phyloP scores from a whole-genome alignment of 2,329 filamentous ascomycete species.

The Fusarium sp. region DNA sequence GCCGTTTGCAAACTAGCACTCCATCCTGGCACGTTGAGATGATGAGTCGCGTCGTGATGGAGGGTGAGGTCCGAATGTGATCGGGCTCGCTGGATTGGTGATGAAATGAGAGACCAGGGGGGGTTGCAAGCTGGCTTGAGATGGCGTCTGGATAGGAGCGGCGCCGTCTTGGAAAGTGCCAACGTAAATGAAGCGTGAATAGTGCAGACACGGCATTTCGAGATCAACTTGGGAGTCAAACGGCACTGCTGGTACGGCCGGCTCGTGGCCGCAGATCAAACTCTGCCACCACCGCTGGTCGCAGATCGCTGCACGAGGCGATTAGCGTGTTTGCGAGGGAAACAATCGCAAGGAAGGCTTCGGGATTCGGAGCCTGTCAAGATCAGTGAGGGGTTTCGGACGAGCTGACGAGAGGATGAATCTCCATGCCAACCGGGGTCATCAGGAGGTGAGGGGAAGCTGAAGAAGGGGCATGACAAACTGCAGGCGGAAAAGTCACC shows the following conservation, averaged over 20 bases:
- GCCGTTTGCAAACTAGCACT: slow-evolving; percentile 14
- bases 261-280: slow-evolving; percentile 15
- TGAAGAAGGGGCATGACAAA: slow-evolving; percentile 21
- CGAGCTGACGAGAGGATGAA: slow-evolving; percentile 20
- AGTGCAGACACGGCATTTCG: neutral
- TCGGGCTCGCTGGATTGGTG: slow-evolving; percentile 13
- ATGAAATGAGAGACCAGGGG: slow-evolving; percentile 13
- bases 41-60: slow-evolving; percentile 19
- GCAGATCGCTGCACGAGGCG: slow-evolving; percentile 24
- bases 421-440: slow-evolving; percentile 22
- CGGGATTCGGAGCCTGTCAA: slow-evolving; percentile 26
- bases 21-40: slow-evolving; percentile 27
- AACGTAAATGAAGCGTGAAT: neutral
- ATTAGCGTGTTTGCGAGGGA: slow-evolving; percentile 1
- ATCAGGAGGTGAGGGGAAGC: slow-evolving; percentile 19
- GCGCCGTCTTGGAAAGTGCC: neutral
- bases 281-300: slow-evolving; percentile 22
- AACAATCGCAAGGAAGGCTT: slow-evolving; percentile 17
- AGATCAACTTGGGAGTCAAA: neutral
- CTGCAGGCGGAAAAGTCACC: slow-evolving; percentile 10
- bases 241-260: slow-evolving; percentile 4
- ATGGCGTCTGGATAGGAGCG: slow-evolving; percentile 23
- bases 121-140: slow-evolving; percentile 15
- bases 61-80: slow-evolving; percentile 26
- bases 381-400: slow-evolving; percentile 28